Conservation (phyloP, 108 stramenopile genomes). For the Nannochloropsis oceanica region DNA sequence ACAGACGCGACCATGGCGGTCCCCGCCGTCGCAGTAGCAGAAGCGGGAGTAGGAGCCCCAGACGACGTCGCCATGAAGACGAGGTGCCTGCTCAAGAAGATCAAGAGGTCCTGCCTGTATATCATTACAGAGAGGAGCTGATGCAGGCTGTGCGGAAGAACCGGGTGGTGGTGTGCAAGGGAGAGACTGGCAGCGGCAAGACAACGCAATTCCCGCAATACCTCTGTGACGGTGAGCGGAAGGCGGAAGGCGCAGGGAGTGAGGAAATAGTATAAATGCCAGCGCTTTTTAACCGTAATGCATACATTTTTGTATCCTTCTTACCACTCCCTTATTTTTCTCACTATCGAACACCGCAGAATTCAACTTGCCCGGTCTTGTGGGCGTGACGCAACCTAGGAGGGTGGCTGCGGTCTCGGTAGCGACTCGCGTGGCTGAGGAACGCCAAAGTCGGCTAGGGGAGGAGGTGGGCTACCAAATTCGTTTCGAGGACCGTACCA, state of each 20-base stretch:
- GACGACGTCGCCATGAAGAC: not conserved
- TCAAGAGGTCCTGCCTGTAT: conserved; percentile 3
- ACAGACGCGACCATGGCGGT: too few species aligned
- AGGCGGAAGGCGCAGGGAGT: conserved; percentile 4
- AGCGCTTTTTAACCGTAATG: too few species aligned
- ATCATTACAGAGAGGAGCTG: conserved; percentile 13
- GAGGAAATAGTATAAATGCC: not conserved
- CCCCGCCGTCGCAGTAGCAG: not conserved
- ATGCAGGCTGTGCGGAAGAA: conserved; percentile 10
- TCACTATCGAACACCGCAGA: not conserved
- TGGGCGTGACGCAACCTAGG: conserved; percentile 75
- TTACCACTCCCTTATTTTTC: too few species aligned
- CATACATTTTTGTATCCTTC: too few species aligned
- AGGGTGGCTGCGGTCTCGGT: conserved; percentile 88
- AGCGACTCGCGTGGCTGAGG: conserved; percentile 73
- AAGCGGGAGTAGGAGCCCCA: not conserved
- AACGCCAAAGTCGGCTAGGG: conserved; percentile 41
- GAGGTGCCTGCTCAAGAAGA: not conserved
- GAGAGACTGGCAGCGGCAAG: conserved; percentile 39
- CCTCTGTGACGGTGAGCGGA: conserved; percentile 3
- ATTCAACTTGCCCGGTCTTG: not conserved
- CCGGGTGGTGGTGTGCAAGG: conserved; percentile 37
- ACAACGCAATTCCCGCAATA: conserved; percentile 41
- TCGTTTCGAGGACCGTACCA: conserved; percentile 45
- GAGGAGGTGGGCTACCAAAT: conserved; percentile 33